Percentiles rank a stretch among this genome's conserved stretches.
Evolutionary conservation across 306 rosid genomes (phyloP).

Genomic region (Medicago truncatula): MtrunA17r5.0-ANR NC_053048.1:36023501-36024000

Average conservation of each 20-base stretch:
- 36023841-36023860: constrained; percentile 92
- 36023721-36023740: constrained; percentile 55
- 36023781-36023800: constrained; percentile 77
- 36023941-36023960: background rate
- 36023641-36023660: constrained; percentile 72
- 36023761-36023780: constrained; percentile 58
- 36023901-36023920: constrained; percentile 37
- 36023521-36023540: constrained; percentile 97
- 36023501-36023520: constrained; percentile 85
- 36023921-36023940: constrained; percentile 10
- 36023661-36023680: constrained; percentile 61
- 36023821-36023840: constrained; percentile 78
- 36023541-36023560: constrained; percentile 74
- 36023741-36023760: constrained; percentile 52
- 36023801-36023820: constrained; percentile 59
- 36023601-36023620: constrained; percentile 91
- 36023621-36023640: constrained; percentile 89
- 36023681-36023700: constrained; percentile 51
- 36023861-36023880: constrained; percentile 82
- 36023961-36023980: constrained; percentile 10
- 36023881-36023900: constrained; percentile 77
- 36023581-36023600: constrained; percentile 69
- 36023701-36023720: constrained; percentile 57
- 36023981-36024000: constrained; percentile 5
- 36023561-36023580: constrained; percentile 71